A percentile compares a stretch with the other conserved stretches of the same genome.
phyloP scores from a whole-genome alignment of 2,329 filamentous ascomycete species.

The Xylariaceae sp. region DNA sequence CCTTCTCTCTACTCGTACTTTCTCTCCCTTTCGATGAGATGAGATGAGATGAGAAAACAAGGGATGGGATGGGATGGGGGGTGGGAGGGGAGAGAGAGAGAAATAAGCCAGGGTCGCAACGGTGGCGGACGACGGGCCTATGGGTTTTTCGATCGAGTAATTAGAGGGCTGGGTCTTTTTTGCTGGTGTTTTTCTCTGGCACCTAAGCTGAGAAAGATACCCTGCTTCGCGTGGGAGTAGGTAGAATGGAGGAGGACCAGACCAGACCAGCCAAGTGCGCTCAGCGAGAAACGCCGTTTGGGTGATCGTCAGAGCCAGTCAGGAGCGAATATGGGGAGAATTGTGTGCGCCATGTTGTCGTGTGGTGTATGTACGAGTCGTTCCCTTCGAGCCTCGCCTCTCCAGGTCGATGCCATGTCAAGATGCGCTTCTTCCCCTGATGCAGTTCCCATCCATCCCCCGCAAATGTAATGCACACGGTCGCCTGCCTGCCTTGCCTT shows the following conservation, averaged over 20 bases:
- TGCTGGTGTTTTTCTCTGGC: constrained; percentile 5
- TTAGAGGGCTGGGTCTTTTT: constrained; percentile 5
- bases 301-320: constrained; percentile 1
- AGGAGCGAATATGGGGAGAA: neutral
- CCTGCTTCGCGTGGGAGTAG: neutral
- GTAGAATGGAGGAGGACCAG: constrained; percentile 1
- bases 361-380: too few relatives aligned
- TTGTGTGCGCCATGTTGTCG: too few relatives aligned
- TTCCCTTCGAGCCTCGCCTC: constrained; percentile 3
- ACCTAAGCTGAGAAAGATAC: constrained; percentile 17
- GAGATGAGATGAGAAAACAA: neutral
- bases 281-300: constrained; percentile 16
- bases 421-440: constrained; percentile 16
- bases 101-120: constrained; percentile 13
- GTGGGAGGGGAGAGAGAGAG: neutral
- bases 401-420: constrained; percentile 9
- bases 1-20: neutral
- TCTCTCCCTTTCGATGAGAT: constrained; percentile 4
- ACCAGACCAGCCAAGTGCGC: constrained; percentile 12
- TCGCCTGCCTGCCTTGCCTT: constrained; percentile 20
- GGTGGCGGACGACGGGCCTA: constrained; percentile 17
- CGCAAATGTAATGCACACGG: constrained; percentile 28
- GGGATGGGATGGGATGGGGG: neutral
- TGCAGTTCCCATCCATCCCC: constrained; percentile 20
- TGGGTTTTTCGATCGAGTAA: constrained; percentile 2